A percentile compares a stretch with the other conserved stretches of the same genome.
phyloP scores from a whole-genome alignment of 257 asterid genomes.

The Capsicum baccatum region DNA sequence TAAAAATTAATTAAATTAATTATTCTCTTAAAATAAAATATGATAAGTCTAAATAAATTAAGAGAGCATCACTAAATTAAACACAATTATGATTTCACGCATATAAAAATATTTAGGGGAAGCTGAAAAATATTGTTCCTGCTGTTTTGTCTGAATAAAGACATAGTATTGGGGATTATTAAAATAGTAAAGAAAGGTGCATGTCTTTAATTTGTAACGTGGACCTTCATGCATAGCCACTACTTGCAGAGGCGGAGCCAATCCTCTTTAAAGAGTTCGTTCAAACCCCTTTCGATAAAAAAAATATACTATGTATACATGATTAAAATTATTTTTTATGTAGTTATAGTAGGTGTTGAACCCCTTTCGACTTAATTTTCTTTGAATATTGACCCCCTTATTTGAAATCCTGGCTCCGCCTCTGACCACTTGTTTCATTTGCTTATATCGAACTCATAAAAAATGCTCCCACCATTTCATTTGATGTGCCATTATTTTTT shows the following conservation, averaged over 20 bases:
- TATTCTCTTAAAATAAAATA: no score
- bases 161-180: not conserved
- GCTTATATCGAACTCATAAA: not conserved
- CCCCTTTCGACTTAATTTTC: no score
- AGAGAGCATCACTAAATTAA: not conserved
- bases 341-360: no score
- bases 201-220: slow-evolving; percentile 13
- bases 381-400: no score
- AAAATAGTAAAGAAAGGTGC: slow-evolving; percentile 24
- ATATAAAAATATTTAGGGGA: not conserved
- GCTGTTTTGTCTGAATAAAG: not conserved
- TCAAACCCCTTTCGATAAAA: no score
- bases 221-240: slow-evolving; percentile 27
- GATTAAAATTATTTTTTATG: no score
- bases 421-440: not conserved
- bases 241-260: no score
- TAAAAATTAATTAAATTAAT: not conserved
- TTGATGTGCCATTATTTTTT: no score
- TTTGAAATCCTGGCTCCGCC: no score
- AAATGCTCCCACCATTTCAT: not conserved
- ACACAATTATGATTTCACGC: not conserved
- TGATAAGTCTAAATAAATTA: no score
- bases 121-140: not conserved
- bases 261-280: no score
- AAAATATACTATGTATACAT: no score